Evolutionary conservation across 1,284 basidiomycete genomes (phyloP).

Genomic region (Cutaneotrichosporon sp.): DNA sequence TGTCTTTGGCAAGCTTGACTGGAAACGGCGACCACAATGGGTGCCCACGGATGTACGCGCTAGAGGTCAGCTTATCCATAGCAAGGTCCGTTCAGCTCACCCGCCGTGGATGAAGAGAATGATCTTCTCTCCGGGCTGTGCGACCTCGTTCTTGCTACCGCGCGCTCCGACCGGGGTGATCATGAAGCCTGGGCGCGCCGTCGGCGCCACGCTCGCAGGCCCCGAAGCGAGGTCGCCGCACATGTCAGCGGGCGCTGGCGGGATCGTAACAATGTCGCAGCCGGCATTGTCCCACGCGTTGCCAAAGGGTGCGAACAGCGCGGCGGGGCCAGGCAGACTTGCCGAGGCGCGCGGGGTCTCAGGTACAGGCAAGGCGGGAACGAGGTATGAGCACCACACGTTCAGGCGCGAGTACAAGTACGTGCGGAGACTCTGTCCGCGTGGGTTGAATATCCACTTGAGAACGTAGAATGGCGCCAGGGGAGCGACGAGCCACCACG

Average conservation of each 20-base stretch:
- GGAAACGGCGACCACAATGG: slow-evolving; percentile 13
- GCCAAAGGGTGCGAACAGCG: not conserved
- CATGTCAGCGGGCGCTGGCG: not conserved
- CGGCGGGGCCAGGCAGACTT: not conserved
- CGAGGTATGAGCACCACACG: not conserved
- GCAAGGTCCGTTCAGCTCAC: not conserved
- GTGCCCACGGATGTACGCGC: slow-evolving; percentile 21
- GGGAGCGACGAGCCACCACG: not conserved
- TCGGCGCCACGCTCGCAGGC: not conserved
- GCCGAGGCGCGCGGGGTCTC: not conserved
- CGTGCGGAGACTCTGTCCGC: not conserved
- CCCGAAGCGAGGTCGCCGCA: not conserved
- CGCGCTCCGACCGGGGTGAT: slow-evolving; percentile 12
- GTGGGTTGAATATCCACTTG: not conserved
- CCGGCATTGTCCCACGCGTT: not conserved
- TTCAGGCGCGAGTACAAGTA: not conserved
- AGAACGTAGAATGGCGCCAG: slow-evolving; percentile 1
- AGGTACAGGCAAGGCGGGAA: not conserved
- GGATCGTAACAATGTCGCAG: not conserved
- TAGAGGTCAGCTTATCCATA: not conserved
- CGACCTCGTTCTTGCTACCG: slow-evolving; percentile 6
- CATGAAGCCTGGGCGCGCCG: slow-evolving; percentile 15
- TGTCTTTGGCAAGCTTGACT: slow-evolving; percentile 8
- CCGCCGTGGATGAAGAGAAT: slow-evolving; percentile 27
- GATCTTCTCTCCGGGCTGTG: slow-evolving; percentile 22